Conservation (phyloP, 441 rosid genomes). For the Pelargonium citronellum region DNA sequence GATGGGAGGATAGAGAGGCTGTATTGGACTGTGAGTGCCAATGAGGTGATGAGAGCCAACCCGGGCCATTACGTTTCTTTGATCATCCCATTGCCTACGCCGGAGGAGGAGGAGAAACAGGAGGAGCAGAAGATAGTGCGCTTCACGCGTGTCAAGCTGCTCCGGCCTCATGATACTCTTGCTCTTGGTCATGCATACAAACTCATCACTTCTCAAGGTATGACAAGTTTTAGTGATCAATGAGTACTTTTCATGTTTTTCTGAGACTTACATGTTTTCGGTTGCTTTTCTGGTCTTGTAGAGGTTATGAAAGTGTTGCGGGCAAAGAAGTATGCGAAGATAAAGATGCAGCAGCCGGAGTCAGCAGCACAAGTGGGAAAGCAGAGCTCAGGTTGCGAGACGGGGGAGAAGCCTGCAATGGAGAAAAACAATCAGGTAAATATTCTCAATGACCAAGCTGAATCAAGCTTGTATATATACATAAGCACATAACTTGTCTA, state of each 20-base stretch:
- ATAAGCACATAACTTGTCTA: no score
- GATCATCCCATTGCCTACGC: constrained; percentile 66
- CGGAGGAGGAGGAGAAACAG: constrained; percentile 24
- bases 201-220: constrained; percentile 88
- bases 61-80: constrained; percentile 94
- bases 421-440: constrained; percentile 16
- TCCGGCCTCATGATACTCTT: constrained; percentile 71
- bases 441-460: not conserved
- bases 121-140: constrained; percentile 42
- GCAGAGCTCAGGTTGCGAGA: not conserved
- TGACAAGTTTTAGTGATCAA: not conserved
- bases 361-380: constrained; percentile 28
- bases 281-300: constrained; percentile 18
- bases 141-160: constrained; percentile 89
- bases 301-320: constrained; percentile 79
- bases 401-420: constrained; percentile 25
- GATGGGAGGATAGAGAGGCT: constrained; percentile 70
- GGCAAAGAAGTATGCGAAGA: constrained; percentile 76
- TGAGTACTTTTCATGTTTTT: not conserved
- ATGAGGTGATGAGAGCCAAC: constrained; percentile 70
- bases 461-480: not conserved
- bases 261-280: not conserved
- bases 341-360: constrained; percentile 47
- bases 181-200: constrained; percentile 92
- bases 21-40: constrained; percentile 59